A percentile compares a stretch with the other conserved stretches of the same genome.
Evolutionary conservation across 345 rosid genomes (phyloP).

Genomic region (Mercurialis annua): DNA sequence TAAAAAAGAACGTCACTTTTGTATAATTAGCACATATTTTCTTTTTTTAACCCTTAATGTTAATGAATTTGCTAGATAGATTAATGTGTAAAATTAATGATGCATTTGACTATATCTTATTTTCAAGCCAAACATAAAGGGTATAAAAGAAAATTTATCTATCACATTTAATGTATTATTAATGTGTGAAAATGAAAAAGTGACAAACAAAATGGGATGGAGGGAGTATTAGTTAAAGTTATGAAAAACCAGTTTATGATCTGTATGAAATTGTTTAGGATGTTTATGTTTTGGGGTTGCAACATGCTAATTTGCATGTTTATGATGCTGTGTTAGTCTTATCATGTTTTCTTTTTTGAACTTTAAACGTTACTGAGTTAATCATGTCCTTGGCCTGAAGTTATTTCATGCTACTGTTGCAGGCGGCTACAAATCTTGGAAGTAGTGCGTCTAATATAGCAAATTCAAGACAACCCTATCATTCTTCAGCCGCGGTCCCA

Average conservation of each 20-base stretch:
- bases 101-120: too few relatives aligned
- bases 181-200: too few relatives aligned
- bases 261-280: not conserved
- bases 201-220: too few relatives aligned
- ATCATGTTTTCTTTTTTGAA: not conserved
- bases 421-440: conserved; percentile 44
- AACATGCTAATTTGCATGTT: not conserved
- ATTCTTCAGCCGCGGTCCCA: conserved; percentile 36
- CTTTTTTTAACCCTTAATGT: too few relatives aligned
- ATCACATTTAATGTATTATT: too few relatives aligned
- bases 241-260: not conserved
- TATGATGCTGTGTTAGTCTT: conserved; percentile 3
- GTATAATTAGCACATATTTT: too few relatives aligned
- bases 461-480: conserved; percentile 38
- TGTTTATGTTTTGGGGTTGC: not conserved
- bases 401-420: conserved; percentile 19
- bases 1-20: too few relatives aligned
- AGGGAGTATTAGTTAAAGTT: not conserved
- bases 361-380: not conserved
- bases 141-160: too few relatives aligned
- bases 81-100: too few relatives aligned
- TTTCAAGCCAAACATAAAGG: too few relatives aligned
- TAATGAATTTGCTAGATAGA: too few relatives aligned
- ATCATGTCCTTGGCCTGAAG: conserved; percentile 5
- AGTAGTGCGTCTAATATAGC: conserved; percentile 31